Base-by-base conservation (phyloP, 2,329 filamentous ascomycete genomes). In the Neonectria coccinea region DNA sequence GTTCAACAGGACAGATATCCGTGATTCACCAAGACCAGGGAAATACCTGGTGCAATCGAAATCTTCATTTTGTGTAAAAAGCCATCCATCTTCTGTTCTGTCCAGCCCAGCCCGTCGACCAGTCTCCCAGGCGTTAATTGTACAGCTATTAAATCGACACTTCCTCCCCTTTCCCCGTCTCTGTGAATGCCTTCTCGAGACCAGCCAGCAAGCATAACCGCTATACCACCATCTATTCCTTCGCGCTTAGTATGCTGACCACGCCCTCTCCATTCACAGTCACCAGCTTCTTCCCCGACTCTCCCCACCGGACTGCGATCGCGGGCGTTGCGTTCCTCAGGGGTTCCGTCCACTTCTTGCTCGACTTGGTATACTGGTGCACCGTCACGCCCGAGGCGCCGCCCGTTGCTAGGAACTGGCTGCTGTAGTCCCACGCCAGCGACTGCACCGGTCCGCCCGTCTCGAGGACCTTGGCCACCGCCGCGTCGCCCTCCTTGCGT, bases 351-450 rank as follows among this genome's bases (percentile, higher is more conserved):
- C 96, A 99, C 62, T 87, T 85, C 86, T 97, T 99, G 66, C 88
- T 86, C 56, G 89, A 84, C 85, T 98, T 99, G 67, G 88, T 86
- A 80, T 97, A 99, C 74, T 97, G 92, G 78, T 96, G 93, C 44
- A 99, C 92, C 5, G 92, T 92, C 51, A 97, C 83, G 29, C 94
- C 94, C 48, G 91, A 89, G 4, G 91, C 86, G 7, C 95, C 95
- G 4, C 89, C 92, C 12, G 92, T 91, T 27, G 94, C 92, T 57
- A 99, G 84, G 82, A 92, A 99, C 79, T 97, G 95, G 47, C 94
- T 95, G 7, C 92, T 96, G 82, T 97, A 97, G 76, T 99, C 96
- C 94, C 94, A 99, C 53, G 86, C 85, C 68, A 97, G 85, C 44
- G 87, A 89, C 66, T 92, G 87, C 52, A 97, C 88, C n/a, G 88